Evolutionary conservation across 2,329 filamentous ascomycete species (phyloP), one percentile per base, ranked within the genome.

Genomic region (Phaeosphaeriaceae sp.): DNA sequence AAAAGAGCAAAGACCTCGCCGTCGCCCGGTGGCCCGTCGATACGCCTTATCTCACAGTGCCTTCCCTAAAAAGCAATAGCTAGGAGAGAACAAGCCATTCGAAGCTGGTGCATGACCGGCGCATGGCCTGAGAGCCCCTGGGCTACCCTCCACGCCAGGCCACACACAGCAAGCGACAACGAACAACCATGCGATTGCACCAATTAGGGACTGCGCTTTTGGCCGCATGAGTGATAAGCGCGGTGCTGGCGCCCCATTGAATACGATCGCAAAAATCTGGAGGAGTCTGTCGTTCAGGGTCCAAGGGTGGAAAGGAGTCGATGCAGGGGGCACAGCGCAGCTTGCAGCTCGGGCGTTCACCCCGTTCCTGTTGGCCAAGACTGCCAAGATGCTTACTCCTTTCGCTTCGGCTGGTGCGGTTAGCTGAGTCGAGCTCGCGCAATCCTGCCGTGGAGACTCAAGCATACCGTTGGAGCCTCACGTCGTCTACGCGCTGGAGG

Each of bases 261-360:
- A 65, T 61, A 66, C 60, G 58, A 62, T 54, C 42, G 54, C 54
- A 55, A 56, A 58, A 49, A 62, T 63, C 53, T 67, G 60, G 50
- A 56, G 60, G 50, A 56, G 58, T 61, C 57, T 56, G 53, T 53
- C 55, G 47, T 24, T 36, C 31, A 50, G 31, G 33, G 21, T 47
- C 47, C 55, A 50, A 31, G 54, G 36, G 31, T 48, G 48, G 64
- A 69, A 58, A 67, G 57, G 65, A 67, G 60, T 54, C 22, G 36
- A 31, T 15, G 65, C 63, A 51, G 49, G 54, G 54, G 27, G 45
- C n/a, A n/a, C n/a, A n/a, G n/a, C n/a, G n/a, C 63, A 54, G 20
- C 41, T n/a, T 45, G 59, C 46, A 58, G 56, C 54, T 50, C 46
- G 58, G 55, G 55, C 61, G 41, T 44, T 40, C 33, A 21, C 36